Conservation (phyloP, 306 rosid genomes). For the Mimosa bimucronata region DNA sequence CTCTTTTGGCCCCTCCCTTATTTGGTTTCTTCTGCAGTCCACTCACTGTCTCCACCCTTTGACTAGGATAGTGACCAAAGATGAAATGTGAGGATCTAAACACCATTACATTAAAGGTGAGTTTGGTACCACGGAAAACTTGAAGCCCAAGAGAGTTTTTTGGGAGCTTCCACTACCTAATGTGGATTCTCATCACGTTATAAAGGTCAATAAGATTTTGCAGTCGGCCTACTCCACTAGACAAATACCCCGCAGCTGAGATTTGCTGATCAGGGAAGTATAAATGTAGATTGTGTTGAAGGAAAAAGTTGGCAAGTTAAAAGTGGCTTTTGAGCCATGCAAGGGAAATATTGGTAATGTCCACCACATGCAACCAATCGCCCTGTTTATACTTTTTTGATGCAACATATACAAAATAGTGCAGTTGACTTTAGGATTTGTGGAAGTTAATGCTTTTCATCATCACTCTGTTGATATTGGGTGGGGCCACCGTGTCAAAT, state of each 20-base stretch:
- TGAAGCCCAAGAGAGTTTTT: not conserved
- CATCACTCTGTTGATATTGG: constrained; percentile 62
- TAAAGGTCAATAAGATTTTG: constrained; percentile 4
- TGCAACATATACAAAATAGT: constrained; percentile 42
- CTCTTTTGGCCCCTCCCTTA: constrained; percentile 35
- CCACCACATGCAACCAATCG: constrained; percentile 51
- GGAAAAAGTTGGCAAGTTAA: constrained; percentile 45
- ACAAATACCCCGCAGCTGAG: not conserved
- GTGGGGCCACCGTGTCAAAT: constrained; percentile 53
- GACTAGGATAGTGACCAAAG: constrained; percentile 61
- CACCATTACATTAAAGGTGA: constrained; percentile 44
- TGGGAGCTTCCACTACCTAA: no score
- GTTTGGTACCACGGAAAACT: constrained; percentile 67
- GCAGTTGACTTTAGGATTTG: constrained; percentile 65
- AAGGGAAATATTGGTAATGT: constrained; percentile 45
- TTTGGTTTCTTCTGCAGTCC: constrained; percentile 52
- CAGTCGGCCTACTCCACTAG: not conserved
- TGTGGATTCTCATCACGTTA: not conserved
- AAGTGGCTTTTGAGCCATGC: constrained; percentile 67
- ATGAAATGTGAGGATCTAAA: constrained; percentile 56
- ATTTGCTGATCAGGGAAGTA: no score
- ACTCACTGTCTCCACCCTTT: constrained; percentile 61
- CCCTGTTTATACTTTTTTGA: constrained; percentile 35
- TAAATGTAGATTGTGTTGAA: constrained; percentile 41
- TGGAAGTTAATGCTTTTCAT: constrained; percentile 62